A percentile compares a stretch with the other conserved stretches of the same genome.
Evolutionary conservation across 352 stramenopile genomes (phyloP).

Genomic region (Globisporangium solare): DNA sequence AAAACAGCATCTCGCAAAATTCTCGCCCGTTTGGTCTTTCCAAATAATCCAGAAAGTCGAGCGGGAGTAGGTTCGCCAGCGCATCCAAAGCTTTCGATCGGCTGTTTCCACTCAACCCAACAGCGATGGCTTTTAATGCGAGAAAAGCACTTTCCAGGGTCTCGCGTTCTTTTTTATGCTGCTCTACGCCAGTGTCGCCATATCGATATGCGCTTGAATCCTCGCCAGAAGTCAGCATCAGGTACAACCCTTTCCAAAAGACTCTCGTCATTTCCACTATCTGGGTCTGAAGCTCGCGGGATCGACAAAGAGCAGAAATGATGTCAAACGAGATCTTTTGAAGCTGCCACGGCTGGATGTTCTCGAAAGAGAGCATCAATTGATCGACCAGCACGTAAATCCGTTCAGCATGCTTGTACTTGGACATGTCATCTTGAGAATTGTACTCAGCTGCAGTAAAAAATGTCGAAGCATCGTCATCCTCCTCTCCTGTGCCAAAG

Average conservation of each 20-base stretch:
- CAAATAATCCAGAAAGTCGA: conserved; percentile 71
- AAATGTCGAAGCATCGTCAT: conserved; percentile 46
- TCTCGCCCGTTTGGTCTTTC: conserved; percentile 66
- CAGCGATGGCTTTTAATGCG: conserved; percentile 47
- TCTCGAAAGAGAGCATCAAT: conserved; percentile 64
- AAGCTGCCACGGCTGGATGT: conserved; percentile 75
- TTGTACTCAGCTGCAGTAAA: conserved; percentile 51
- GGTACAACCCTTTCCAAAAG: conserved; percentile 78
- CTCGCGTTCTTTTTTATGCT: conserved; percentile 59
- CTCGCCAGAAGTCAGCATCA: conserved; percentile 67
- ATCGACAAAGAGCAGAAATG: conserved; percentile 59
- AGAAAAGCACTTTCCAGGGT: conserved; percentile 73
- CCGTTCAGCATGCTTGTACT: conserved; percentile 32
- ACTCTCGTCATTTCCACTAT: conserved; percentile 59
- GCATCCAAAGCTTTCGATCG: conserved; percentile 53
- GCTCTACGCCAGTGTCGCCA: conserved; percentile 25
- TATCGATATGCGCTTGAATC: conserved; percentile 36
- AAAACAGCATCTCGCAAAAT: conserved; percentile 65
- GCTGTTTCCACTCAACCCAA: conserved; percentile 48
- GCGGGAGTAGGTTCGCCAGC: conserved; percentile 60
- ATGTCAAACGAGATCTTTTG: conserved; percentile 77
- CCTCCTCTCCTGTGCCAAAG: conserved; percentile 27
- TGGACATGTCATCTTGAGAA: conserved; percentile 27
- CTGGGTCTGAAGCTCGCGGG: conserved; percentile 48
- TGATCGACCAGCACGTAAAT: conserved; percentile 61